Evolutionary conservation across 2,329 filamentous ascomycete species (phyloP).

Genomic region (Sclerotinia glacialis): DNA sequence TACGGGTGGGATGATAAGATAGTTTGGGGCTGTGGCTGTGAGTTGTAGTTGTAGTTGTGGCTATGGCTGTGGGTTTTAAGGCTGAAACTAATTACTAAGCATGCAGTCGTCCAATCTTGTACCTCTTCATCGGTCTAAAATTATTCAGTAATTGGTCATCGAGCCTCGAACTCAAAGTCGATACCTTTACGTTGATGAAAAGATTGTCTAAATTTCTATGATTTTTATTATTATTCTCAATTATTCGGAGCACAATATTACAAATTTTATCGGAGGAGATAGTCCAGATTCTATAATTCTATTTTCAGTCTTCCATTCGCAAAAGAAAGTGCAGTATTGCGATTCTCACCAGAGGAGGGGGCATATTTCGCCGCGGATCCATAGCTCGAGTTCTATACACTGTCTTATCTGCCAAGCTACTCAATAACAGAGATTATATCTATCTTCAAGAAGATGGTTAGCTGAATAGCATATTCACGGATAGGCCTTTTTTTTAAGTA

Average conservation of each 20-base stretch:
- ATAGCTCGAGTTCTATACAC: neutral
- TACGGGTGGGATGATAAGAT: neutral
- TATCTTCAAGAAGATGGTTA: neutral
- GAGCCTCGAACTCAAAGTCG: neutral
- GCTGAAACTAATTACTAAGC: slow-evolving; percentile 12
- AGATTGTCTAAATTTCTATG: neutral
- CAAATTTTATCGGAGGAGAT: neutral
- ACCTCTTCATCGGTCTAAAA: too few species aligned
- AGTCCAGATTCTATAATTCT: neutral
- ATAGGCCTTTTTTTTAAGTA: neutral
- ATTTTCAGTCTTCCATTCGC: neutral
- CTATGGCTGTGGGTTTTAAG: too few species aligned
- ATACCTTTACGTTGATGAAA: neutral
- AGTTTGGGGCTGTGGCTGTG: neutral
- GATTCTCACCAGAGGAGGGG: neutral
- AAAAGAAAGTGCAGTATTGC: neutral
- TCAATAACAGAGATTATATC: neutral
- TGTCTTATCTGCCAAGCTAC: neutral
- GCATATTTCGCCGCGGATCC: neutral
- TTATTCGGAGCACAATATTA: too few species aligned
- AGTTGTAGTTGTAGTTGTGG: too few species aligned
- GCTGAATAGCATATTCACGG: neutral
- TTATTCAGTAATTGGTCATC: neutral
- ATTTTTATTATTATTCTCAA: neutral
- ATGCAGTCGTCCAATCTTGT: neutral